Evolutionary conservation across 1,139 yeast species (phyloP), one percentile per base, ranked within the genome.

Genomic region (Blastobotrys proliferans): DNA sequence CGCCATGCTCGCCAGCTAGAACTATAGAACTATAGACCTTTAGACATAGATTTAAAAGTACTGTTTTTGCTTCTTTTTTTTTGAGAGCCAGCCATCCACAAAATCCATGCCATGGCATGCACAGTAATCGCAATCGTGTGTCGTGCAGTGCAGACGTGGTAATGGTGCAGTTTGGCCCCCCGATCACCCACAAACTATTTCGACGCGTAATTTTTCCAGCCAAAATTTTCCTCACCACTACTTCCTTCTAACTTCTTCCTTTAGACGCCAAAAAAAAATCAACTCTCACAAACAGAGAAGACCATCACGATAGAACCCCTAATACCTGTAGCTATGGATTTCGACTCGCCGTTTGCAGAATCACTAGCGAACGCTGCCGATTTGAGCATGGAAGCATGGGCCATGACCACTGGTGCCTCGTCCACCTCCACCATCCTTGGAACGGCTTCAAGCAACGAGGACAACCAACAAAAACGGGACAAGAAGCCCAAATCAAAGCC

Each of bases 361-460:
- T 14, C 24, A 10, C 34, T 40, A 11, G 36, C 31, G n/a, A 26
- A 25, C 25, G 18, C 13, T n/a, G 22, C 20, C 17, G 32, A 28
- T 11, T 27, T 35, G 8, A 24, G 39, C 24, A 40, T 35, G 26
- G 44, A 35, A 30, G 40, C 40, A n/a, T 35, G 40, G 44, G 43
- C 46, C 22, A 31, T 39, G 33, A 35, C 40, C 14, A 35, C 55
- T 56, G 45, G 21, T 34, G 11, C 24, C 3, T 3, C 31, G n/a
- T 6, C 45, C 46, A 55, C 38, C 54, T 61, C 46, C 57, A 63
- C 47, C 50, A 51, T 47, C 50, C 39, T 50, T 50, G 38, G 35
- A 49, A 43, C 36, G 48, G 41, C n/a, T n/a, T n/a, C n/a, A n/a
- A n/a, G 11, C 26, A 22, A 22, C 26, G 26, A 22, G 10, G 26